Conservation (phyloP, 352 stramenopile species). For the Phytophthora meadii region DNA sequence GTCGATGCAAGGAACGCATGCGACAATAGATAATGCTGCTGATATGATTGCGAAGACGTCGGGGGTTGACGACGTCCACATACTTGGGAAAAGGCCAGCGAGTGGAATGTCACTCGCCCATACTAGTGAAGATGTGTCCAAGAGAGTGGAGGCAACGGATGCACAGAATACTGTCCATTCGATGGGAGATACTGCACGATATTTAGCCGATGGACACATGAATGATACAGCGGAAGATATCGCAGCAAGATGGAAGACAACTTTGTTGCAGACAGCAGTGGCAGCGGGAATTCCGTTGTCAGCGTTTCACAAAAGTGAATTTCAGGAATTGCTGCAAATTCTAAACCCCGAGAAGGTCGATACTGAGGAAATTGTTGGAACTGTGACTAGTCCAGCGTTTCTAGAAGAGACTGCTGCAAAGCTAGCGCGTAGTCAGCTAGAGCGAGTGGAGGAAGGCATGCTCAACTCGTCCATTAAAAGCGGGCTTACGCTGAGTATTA, state of each 20-base stretch:
- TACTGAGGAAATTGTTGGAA: slow-evolving; percentile 16
- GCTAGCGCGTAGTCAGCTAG: slow-evolving; percentile 60
- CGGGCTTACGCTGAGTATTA: slow-evolving; percentile 78
- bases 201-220: slow-evolving; percentile 26
- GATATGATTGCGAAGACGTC: neutral
- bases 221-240: slow-evolving; percentile 16
- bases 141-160: slow-evolving; percentile 12
- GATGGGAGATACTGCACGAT: slow-evolving; percentile 1
- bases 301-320: slow-evolving; percentile 49
- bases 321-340: slow-evolving; percentile 49
- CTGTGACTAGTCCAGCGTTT: slow-evolving; percentile 42
- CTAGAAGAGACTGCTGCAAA: slow-evolving; percentile 44
- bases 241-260: slow-evolving; percentile 25
- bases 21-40: slow-evolving; percentile 11
- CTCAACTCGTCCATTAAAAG: slow-evolving; percentile 85
- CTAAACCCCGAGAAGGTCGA: slow-evolving; percentile 22
- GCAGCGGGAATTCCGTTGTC: slow-evolving; percentile 45
- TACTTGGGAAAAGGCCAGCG: slow-evolving; percentile 17
- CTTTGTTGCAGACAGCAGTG: slow-evolving; percentile 46
- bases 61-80: slow-evolving; percentile 1
- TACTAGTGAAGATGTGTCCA: neutral
- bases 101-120: no score
- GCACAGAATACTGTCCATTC: slow-evolving; percentile 10
- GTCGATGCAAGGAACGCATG: slow-evolving; percentile 9
- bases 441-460: slow-evolving; percentile 85